Evolutionary conservation across 2,329 filamentous ascomycete genomes (phyloP), one percentile per base, ranked within the genome.

Genomic region (Davidsoniella eucalypti): DNA sequence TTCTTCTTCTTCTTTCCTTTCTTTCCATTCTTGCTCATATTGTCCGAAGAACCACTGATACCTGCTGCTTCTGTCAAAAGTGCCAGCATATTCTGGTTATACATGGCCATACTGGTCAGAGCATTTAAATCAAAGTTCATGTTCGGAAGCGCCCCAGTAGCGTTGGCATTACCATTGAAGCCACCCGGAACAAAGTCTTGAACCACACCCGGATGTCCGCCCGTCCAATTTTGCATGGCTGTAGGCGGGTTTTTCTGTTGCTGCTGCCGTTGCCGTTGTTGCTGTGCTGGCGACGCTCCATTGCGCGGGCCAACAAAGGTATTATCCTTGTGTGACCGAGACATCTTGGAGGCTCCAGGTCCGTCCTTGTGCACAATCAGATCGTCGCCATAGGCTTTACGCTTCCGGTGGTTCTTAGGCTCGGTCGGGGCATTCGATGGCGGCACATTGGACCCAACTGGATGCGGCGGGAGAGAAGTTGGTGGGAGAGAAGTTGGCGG

Each of bases 1-100:
- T 40, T 49, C 42, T 52, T 52, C 46, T 49, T 49, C 26, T 29
- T 29, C 26, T 29, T 29, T 49, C 38, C 40, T 18, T 21, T 41
- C 37, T 43, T 51, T 25, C 4, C 38, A 29, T 44, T 45, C 14
- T 33, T 42, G 14, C 26, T n/a, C 18, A 18, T 18, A 16, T 21
- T 16, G 33, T 42, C 38, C 6, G 16, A 8, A 12, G 25, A 16
- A 8, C 21, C 41, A 33, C 10, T 44, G 5, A 49, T 46, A 4
- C 18, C 43, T 16, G 25, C 38, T n/a, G 42, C 42, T 9, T 37
- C 46, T 10, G 46, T 41, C 26, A 52, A 52, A 36, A 52, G 49
- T n/a, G 47, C 44, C 23, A 52, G 38, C 26, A 52, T 17, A 43
- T 46, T 52, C 21, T 52, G 51, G 23, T 52, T 52, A 17, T 42